These are phyloP conservation scores for Hypoxylon intermedium DNA, from an alignment of 495 filamentous ascomycete species.

Conservation along the genomic window DNA sequence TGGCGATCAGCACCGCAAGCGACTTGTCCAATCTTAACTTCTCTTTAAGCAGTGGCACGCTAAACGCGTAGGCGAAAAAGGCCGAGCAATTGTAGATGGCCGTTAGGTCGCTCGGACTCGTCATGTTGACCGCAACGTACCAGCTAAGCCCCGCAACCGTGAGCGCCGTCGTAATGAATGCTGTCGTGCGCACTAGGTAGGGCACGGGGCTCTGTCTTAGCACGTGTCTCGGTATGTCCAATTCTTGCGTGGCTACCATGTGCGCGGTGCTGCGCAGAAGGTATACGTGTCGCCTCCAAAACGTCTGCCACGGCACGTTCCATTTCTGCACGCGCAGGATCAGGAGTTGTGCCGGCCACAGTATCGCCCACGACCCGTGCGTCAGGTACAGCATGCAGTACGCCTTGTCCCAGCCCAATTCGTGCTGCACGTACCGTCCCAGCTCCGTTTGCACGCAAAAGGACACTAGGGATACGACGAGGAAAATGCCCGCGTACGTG, in stretches of 20 bases:
- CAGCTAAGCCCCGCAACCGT: slow-evolving; percentile 92
- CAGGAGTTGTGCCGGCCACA: slow-evolving; percentile 85
- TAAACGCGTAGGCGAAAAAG: slow-evolving; percentile 97
- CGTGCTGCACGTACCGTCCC: slow-evolving; percentile 88
- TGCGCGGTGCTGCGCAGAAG: slow-evolving; percentile 79
- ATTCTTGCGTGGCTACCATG: slow-evolving; percentile 78
- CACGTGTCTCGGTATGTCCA: slow-evolving; percentile 57
- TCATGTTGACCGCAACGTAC: slow-evolving; percentile 94
- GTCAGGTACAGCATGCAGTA: slow-evolving; percentile 99
- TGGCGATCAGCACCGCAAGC: slow-evolving; percentile 82
- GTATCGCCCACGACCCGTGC: slow-evolving; percentile 87
- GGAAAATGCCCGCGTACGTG: slow-evolving; percentile 81
- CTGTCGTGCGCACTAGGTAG: slow-evolving; percentile 80
- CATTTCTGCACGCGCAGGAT: slow-evolving; percentile 77
- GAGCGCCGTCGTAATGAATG: slow-evolving; percentile 81
- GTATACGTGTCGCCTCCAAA: slow-evolving; percentile 83
- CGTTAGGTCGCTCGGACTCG: slow-evolving; percentile 88
- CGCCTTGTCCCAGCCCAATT: slow-evolving; percentile 89
- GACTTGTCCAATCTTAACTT: slow-evolving; percentile 80
- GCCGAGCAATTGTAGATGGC: slow-evolving; percentile 99
- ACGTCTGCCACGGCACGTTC: slow-evolving; percentile 77
- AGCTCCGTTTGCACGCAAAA: slow-evolving; percentile 94
- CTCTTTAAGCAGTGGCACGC: slow-evolving; percentile 86
- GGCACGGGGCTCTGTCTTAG: slow-evolving; percentile 58
- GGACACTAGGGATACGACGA: slow-evolving; percentile 77